Percentiles rank a stretch among this genome's conserved stretches.
Conservation (phyloP, 306 rosid species). For the Prunus mume region DNA sequence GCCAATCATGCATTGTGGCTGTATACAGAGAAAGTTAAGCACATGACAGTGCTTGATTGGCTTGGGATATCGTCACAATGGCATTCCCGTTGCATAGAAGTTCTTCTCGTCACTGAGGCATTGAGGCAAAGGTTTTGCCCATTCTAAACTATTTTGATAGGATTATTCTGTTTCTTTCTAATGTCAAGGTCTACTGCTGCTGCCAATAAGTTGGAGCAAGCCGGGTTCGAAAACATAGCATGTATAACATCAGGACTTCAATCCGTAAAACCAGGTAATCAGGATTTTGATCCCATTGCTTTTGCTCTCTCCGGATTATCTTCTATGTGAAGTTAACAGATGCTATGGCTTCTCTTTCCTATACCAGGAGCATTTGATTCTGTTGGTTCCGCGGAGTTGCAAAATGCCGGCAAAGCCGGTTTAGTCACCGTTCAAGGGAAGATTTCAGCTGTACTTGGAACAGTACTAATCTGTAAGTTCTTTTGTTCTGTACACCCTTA, state of each 20-base stretch:
- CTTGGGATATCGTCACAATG: too few relatives aligned
- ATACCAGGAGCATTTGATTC: slow-evolving; percentile 72
- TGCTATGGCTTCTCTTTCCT: neutral
- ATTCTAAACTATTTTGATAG: slow-evolving; percentile 19
- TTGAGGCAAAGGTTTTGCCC: too few relatives aligned
- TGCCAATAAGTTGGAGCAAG: slow-evolving; percentile 64
- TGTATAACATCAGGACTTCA: slow-evolving; percentile 90
- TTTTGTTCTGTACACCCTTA: neutral
- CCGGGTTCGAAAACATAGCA: slow-evolving; percentile 74
- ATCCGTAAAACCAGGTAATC: slow-evolving; percentile 68
- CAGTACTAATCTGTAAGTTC: slow-evolving; percentile 81
- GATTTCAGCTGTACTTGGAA: slow-evolving; percentile 86
- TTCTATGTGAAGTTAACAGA: neutral
- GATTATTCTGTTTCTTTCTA: slow-evolving; percentile 26
- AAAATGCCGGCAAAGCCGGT: slow-evolving; percentile 96
- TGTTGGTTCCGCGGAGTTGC: slow-evolving; percentile 71
- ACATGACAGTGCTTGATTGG: too few relatives aligned
- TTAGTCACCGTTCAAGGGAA: slow-evolving; percentile 81
- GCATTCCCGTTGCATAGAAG: too few relatives aligned
- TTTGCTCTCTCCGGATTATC: neutral
- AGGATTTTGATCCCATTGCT: neutral
- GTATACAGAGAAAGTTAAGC: too few relatives aligned
- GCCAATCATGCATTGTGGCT: too few relatives aligned
- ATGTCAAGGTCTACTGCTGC: slow-evolving; percentile 80
- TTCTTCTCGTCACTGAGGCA: too few relatives aligned